These are phyloP conservation scores for Saitozyma podzolica DNA, from an alignment of 768 basidiomycete genomes.

Conservation along the genomic window DNA sequence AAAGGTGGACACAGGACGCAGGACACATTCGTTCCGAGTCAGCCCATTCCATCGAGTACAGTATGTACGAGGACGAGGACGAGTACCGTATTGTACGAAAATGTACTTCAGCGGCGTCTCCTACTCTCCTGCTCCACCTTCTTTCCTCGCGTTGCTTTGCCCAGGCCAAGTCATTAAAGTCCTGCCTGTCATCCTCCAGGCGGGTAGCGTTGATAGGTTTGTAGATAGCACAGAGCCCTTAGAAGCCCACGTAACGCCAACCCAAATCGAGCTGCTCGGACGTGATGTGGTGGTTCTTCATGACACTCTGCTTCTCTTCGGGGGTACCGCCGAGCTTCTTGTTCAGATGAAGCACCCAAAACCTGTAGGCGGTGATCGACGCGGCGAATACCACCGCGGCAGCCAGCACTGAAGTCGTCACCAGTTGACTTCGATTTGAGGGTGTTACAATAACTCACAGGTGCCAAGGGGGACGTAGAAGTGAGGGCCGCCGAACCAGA, in stretches of 20 bases:
- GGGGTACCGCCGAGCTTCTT: conserved; percentile 21
- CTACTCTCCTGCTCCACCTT: too few species aligned
- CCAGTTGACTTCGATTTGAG: neutral
- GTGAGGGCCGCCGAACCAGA: conserved; percentile 30
- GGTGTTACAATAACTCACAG: conserved; percentile 16
- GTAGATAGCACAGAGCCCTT: neutral
- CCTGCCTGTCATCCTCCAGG: neutral
- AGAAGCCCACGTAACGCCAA: neutral
- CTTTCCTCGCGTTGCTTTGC: neutral
- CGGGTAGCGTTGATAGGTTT: neutral
- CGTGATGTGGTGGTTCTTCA: neutral
- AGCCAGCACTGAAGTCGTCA: conserved; percentile 25
- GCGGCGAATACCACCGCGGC: conserved; percentile 20
- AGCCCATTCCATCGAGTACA: too few species aligned
- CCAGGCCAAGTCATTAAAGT: neutral
- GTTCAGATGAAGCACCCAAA: conserved; percentile 37
- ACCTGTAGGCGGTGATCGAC: conserved; percentile 38
- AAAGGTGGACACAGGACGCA: too few species aligned
- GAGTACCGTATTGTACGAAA: too few species aligned
- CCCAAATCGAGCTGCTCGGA: neutral
- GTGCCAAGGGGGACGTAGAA: conserved; percentile 37
- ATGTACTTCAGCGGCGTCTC: too few species aligned
- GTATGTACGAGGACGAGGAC: too few species aligned
- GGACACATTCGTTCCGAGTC: too few species aligned
- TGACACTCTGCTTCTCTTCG: neutral